These are phyloP conservation scores for Crithidia brevicula DNA, from an alignment of 208 protist species.

Conservation along the genomic window DNA sequence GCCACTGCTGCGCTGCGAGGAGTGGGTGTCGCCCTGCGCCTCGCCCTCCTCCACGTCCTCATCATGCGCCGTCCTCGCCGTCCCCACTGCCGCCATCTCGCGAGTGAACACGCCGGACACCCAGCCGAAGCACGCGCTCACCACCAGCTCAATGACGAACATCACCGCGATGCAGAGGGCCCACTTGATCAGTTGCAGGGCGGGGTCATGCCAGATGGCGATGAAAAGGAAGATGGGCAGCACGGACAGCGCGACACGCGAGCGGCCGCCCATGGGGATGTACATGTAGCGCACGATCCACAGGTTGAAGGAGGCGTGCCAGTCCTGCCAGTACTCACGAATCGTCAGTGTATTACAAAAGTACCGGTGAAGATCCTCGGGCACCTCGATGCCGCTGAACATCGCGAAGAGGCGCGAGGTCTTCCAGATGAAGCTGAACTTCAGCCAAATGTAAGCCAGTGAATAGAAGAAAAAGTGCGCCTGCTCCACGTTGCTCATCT, in stretches of 20 bases:
- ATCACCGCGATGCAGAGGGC: conserved; percentile 53
- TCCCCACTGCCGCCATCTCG: conserved; percentile 23
- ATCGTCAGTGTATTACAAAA: conserved; percentile 87
- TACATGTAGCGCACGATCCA: conserved; percentile 96
- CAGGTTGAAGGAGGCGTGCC: conserved; percentile 94
- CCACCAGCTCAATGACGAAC: conserved; percentile 62
- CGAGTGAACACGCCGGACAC: conserved; percentile 17
- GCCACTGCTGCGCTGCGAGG: not conserved
- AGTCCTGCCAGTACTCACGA: conserved; percentile 92
- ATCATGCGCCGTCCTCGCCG: not conserved
- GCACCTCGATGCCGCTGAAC: conserved; percentile 82
- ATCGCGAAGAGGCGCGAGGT: conserved; percentile 83
- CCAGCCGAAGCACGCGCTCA: conserved; percentile 32
- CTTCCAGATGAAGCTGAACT: conserved; percentile 92
- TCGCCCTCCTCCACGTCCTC: not conserved
- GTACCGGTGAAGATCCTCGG: conserved; percentile 92
- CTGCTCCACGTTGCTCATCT: conserved; percentile 86
- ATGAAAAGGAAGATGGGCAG: conserved; percentile 94
- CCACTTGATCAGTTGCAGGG: conserved; percentile 76
- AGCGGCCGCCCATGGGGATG: conserved; percentile 87
- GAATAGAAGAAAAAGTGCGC: conserved; percentile 66
- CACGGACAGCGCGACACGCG: conserved; percentile 56
- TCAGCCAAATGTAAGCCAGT: conserved; percentile 87
- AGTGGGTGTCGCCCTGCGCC: not conserved
- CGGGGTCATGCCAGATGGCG: conserved; percentile 93